A percentile compares a stretch with the other conserved stretches of the same genome.
Evolutionary conservation across 148 eudicot genomes (phyloP).

Genomic region (Vaccinium vitisidaea): DNA sequence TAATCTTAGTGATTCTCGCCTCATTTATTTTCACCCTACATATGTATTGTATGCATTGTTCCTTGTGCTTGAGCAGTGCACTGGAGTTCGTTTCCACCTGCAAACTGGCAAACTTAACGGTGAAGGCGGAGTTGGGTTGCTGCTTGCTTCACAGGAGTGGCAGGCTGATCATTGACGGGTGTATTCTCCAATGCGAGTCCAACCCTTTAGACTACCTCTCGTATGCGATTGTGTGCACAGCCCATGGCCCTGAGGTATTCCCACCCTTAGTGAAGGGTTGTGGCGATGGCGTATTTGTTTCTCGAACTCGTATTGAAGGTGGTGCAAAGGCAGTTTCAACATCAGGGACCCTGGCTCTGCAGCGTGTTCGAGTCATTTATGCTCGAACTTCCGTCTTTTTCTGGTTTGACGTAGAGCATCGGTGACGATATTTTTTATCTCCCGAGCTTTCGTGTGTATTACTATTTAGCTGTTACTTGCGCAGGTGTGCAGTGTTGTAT

Average conservation of each 20-base stretch:
- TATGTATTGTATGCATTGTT: constrained; percentile 15
- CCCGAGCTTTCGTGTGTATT: neutral
- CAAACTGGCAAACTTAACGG: constrained; percentile 84
- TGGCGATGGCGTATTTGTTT: constrained; percentile 76
- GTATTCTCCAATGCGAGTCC: constrained; percentile 88
- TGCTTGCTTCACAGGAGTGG: constrained; percentile 96
- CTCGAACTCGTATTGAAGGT: constrained; percentile 84
- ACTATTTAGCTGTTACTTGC: neutral
- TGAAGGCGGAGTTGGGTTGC: constrained; percentile 89
- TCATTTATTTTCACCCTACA: constrained; percentile 14
- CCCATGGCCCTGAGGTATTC: constrained; percentile 39
- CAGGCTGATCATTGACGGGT: constrained; percentile 76
- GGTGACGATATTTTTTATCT: constrained; percentile 3
- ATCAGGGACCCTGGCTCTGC: constrained; percentile 71
- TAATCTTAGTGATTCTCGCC: constrained; percentile 7
- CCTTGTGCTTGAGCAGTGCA: constrained; percentile 59
- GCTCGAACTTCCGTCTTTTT: constrained; percentile 72
- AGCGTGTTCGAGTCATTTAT: constrained; percentile 81
- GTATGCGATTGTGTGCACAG: constrained; percentile 78
- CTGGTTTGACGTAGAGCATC: constrained; percentile 90
- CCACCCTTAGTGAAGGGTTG: constrained; percentile 36
- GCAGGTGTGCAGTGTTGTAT: neutral
- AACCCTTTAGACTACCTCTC: constrained; percentile 89
- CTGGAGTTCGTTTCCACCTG: constrained; percentile 90
- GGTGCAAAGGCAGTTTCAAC: constrained; percentile 90